These are phyloP conservation scores for Lathyrus sativus DNA, from an alignment of 306 rosid species.

Conservation along the genomic window DNA sequence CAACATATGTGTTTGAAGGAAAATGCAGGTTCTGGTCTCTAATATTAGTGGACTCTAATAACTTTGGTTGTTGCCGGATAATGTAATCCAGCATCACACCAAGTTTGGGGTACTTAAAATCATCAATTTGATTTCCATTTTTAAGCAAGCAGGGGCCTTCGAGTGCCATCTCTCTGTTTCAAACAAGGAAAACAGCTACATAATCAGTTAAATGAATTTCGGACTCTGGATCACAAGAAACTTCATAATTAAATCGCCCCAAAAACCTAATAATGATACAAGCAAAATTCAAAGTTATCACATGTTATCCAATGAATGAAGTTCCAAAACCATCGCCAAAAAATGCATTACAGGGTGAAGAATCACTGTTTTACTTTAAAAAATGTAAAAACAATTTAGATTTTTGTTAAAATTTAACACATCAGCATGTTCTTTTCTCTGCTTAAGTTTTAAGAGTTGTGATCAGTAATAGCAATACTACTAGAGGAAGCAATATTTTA, in stretches of 20 bases:
- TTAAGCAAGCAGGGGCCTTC: constrained; percentile 74
- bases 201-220: constrained; percentile 23
- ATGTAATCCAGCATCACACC: constrained; percentile 74
- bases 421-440: constrained; percentile 13
- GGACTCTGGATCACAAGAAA: constrained; percentile 22
- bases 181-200: constrained; percentile 29
- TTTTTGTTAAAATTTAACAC: constrained; percentile 3
- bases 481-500: constrained; percentile 15
- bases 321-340: constrained; percentile 9
- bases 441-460: not conserved
- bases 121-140: constrained; percentile 50
- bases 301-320: constrained; percentile 22
- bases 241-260: constrained; percentile 18
- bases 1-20: constrained; percentile 69
- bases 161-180: constrained; percentile 83
- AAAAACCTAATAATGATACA: constrained; percentile 18
- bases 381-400: not conserved
- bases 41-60: constrained; percentile 65
- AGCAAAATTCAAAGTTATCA: constrained; percentile 19
- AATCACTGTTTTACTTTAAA: constrained; percentile 12
- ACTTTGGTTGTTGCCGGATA: constrained; percentile 71
- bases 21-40: constrained; percentile 76
- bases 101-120: constrained; percentile 65
- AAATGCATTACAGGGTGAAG: constrained; percentile 27
- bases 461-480: constrained; percentile 9